Conservation (phyloP, 2,329 filamentous ascomycete species). For the Zymoseptoria tritici region DNA sequence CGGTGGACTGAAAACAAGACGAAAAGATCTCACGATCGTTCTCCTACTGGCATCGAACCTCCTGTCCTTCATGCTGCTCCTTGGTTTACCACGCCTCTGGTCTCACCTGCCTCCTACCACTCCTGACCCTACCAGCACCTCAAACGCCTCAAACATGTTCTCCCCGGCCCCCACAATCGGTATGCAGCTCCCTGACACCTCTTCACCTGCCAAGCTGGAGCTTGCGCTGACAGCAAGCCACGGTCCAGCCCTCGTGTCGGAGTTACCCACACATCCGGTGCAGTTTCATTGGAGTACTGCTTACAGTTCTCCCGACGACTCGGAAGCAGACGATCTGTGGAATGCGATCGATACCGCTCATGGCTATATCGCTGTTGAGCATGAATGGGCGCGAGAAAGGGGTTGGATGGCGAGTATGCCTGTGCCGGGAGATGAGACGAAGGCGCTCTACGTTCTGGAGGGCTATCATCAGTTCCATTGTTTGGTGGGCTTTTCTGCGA, state of each 20-base stretch:
- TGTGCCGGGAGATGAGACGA: not conserved
- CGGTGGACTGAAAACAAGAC: not conserved
- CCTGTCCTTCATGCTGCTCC: not conserved
- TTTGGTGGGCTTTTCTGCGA: not conserved
- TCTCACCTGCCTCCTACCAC: not conserved
- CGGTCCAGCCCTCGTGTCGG: not conserved
- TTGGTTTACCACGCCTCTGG: not conserved
- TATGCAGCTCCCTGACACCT: not conserved
- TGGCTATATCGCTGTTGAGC: not conserved
- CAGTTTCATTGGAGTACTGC: slow-evolving; percentile 10
- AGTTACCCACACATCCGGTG: slow-evolving; percentile 1
- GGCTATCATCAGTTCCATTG: not conserved
- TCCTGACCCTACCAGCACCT: not conserved
- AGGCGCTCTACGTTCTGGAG: not conserved
- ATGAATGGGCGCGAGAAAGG: not conserved
- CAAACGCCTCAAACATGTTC: not conserved
- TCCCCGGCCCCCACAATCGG: not conserved
- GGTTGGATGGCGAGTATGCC: not conserved
- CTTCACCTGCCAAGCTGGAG: not conserved
- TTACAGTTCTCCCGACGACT: slow-evolving; percentile 4
- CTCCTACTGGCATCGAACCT: not conserved
- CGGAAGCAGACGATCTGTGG: not conserved
- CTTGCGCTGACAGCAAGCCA: not conserved
- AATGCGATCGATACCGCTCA: not conserved
- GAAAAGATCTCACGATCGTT: not conserved